Percentiles rank a stretch among this genome's conserved stretches.
phyloP scores from a whole-genome alignment of 2,329 filamentous ascomycete genomes.

The Magnaporthiopsis rhizophila region DNA sequence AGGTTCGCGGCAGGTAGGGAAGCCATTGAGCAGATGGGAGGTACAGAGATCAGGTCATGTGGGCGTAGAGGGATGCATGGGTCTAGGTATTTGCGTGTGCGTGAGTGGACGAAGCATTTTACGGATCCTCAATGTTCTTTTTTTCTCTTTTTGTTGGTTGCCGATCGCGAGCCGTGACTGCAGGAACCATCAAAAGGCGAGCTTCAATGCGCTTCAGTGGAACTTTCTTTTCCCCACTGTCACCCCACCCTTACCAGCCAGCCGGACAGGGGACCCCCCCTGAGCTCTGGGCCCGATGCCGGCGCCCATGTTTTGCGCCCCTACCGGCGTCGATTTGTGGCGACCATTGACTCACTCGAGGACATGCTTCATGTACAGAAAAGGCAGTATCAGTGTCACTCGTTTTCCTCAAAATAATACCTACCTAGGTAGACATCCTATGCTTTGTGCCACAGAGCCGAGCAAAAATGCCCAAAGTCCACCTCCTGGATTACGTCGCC shows the following conservation, averaged over 20 bases:
- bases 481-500: slow-evolving; percentile 82
- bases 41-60: background rate
- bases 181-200: background rate
- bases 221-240: no score
- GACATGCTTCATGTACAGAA: background rate
- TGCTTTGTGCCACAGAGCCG: no score
- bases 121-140: background rate
- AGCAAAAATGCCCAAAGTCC: slow-evolving; percentile 51
- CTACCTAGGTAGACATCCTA: background rate
- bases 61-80: no score
- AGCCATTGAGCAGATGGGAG: background rate
- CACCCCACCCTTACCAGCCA: background rate
- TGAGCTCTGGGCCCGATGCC: background rate
- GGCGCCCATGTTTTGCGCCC: background rate
- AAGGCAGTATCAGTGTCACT: background rate
- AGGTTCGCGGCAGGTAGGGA: background rate
- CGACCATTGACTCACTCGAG: background rate
- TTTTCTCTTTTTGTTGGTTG: background rate
- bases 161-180: background rate
- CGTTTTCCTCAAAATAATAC: background rate
- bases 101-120: background rate
- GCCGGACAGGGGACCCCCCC: background rate
- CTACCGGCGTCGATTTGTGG: background rate
- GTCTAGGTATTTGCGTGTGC: no score
- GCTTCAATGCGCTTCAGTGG: background rate